Base-by-base conservation (phyloP, 768 basidiomycete species). In the Nidularia pulvinata region DNA sequence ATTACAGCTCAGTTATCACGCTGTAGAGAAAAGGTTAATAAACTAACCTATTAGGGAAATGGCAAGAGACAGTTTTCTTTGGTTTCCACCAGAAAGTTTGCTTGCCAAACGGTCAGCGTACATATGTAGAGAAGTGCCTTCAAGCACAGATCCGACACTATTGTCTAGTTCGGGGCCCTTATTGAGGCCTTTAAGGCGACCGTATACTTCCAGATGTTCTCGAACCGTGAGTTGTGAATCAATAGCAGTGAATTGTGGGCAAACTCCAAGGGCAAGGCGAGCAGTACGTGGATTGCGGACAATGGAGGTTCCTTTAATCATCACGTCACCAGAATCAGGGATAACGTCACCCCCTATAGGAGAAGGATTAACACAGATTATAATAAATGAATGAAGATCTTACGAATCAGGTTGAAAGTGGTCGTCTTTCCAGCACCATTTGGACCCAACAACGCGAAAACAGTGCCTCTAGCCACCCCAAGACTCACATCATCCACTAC, bases 401-500 rank as follows among this genome's bases (percentile, higher is more conserved):
- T 60, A 88, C 88, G 85, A 55, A 93, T 91, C 62, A 90, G 80
- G 57, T 90, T 89, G 67, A 92, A 89, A 0, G 85, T 86, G 0
- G 91, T 91, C 9, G 88, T 91, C 68, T 92, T 92, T 0, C 91
- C 90, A 7, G 89, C 91, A 6, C 91, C 91, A 58, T 92, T 93
- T 1, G 91, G 91, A 1, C 91, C 91, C 13, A 93, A 74, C 56
- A 92, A 66, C 4, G 86, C 88, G 58, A 91, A 89, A 14, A 88
- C 47, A 3, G 84, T 86, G 46, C 88, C 79, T 39, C 68, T 69
- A 1, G 81, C 68, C 30, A 91, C 84, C 0, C 84, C 84, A 59
- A 91, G 81, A 56, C 81, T 86, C 37, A 92, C 86, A 58, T 89
- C 79, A 59, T 92, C 85, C 0, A 93, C 88, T 0, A 87, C 90